Conservation (phyloP, 2,329 filamentous ascomycete genomes). For the Penicillium frequentans region DNA sequence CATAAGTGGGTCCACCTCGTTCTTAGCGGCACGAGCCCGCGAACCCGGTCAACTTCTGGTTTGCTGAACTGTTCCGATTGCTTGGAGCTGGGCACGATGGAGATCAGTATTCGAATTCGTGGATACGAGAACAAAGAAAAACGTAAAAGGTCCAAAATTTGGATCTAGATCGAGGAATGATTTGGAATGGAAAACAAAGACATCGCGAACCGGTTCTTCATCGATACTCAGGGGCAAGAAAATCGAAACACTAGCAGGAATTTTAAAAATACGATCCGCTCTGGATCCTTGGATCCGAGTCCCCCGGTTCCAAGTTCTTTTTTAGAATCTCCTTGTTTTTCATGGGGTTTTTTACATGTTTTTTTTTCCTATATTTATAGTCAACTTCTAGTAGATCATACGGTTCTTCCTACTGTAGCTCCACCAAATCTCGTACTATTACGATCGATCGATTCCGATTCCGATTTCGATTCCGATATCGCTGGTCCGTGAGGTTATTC, state of each 20-base stretch:
- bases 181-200: background rate
- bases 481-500: background rate
- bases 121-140: background rate
- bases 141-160: background rate
- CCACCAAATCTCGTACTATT: constrained; percentile 2
- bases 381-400: background rate
- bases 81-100: background rate
- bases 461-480: constrained; percentile 8
- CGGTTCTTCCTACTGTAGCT: background rate
- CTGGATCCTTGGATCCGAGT: background rate
- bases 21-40: constrained; percentile 15
- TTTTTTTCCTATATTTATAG: background rate
- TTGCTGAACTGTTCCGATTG: constrained; percentile 9
- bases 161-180: background rate
- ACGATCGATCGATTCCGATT: constrained; percentile 22
- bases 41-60: constrained; percentile 15
- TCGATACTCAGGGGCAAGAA: constrained; percentile 11
- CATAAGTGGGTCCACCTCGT: constrained; percentile 12
- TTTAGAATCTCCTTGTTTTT: background rate
- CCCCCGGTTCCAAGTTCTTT: background rate
- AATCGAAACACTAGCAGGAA: constrained; percentile 13
- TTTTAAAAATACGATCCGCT: background rate
- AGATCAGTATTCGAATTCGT: background rate
- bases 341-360: background rate
- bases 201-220: constrained; percentile 1